phyloP scores from a whole-genome alignment of 2,329 filamentous ascomycete species.

The Aspergillus amoenus region DNA sequence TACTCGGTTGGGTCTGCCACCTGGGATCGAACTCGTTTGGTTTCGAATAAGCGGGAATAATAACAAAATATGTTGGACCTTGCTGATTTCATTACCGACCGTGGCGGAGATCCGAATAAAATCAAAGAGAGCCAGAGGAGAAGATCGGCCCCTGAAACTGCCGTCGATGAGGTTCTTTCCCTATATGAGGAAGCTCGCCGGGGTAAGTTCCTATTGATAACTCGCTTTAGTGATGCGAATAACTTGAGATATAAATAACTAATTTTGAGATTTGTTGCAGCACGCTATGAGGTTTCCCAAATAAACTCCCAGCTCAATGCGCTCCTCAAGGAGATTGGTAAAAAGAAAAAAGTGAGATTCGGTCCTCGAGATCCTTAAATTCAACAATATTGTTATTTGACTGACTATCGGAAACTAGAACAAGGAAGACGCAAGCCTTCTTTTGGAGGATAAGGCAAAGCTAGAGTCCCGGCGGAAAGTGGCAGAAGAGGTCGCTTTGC shows the following conservation, averaged over 20 bases:
- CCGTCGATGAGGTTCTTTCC: slow-evolving; percentile 86
- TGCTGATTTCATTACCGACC: slow-evolving; percentile 76
- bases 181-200: slow-evolving; percentile 82
- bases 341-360: slow-evolving; percentile 75
- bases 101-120: slow-evolving; percentile 85
- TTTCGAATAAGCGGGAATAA: not conserved
- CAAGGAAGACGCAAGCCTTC: slow-evolving; percentile 81
- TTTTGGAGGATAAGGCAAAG: slow-evolving; percentile 74
- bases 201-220: slow-evolving; percentile 50
- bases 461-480: slow-evolving; percentile 81
- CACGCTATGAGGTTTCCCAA: slow-evolving; percentile 76
- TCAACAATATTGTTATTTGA: not conserved
- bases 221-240: not conserved
- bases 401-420: slow-evolving; percentile 48
- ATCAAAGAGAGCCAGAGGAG: slow-evolving; percentile 89
- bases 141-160: slow-evolving; percentile 74
- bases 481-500: slow-evolving; percentile 68
- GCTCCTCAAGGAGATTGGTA: slow-evolving; percentile 83
- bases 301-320: slow-evolving; percentile 83
- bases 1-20: not conserved
- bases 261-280: slow-evolving; percentile 35
- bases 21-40: not conserved
- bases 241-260: not conserved
- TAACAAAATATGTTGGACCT: slow-evolving; percentile 67
- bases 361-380: not conserved